Conservation (phyloP, 2,329 filamentous ascomycete species). For the Nannizzia gypsea region DNA sequence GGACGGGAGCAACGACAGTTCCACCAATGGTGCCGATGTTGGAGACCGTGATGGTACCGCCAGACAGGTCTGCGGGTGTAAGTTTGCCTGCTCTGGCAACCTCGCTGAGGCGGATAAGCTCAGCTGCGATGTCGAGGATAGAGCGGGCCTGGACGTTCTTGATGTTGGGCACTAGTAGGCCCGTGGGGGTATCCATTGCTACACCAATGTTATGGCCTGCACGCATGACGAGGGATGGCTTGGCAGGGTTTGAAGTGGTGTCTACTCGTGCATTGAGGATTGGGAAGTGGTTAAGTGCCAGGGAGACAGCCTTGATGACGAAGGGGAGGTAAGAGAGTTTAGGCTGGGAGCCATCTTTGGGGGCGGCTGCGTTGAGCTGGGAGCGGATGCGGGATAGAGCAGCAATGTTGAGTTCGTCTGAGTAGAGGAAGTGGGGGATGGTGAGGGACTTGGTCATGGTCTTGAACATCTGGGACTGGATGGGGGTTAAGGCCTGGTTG, state of each 20-base stretch:
- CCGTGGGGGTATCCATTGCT: slow-evolving; percentile 83
- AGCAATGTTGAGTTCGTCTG: slow-evolving; percentile 77
- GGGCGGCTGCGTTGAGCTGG: slow-evolving; percentile 43
- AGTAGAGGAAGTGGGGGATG: slow-evolving; percentile 93
- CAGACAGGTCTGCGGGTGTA: slow-evolving; percentile 59
- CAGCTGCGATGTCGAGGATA: slow-evolving; percentile 64
- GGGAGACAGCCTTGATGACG: slow-evolving; percentile 86
- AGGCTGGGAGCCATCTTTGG: slow-evolving; percentile 41
- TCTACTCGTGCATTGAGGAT: slow-evolving; percentile 82
- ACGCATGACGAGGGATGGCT: slow-evolving; percentile 66
- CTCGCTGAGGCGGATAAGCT: slow-evolving; percentile 60
- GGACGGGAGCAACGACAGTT: slow-evolving; percentile 79
- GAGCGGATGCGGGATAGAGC: slow-evolving; percentile 59
- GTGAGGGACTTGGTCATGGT: slow-evolving; percentile 82
- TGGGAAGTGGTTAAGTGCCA: slow-evolving; percentile 70
- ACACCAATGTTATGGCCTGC: slow-evolving; percentile 88
- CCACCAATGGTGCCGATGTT: slow-evolving; percentile 95
- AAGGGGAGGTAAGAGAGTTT: slow-evolving; percentile 88
- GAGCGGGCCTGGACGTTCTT: slow-evolving; percentile 67
- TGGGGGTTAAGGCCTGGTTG: slow-evolving; percentile 56
- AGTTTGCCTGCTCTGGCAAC: slow-evolving; percentile 67
- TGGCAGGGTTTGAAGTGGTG: slow-evolving; percentile 42
- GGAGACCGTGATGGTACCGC: slow-evolving; percentile 87
- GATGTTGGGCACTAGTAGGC: slow-evolving; percentile 84
- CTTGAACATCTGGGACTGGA: slow-evolving; percentile 93